Evolutionary conservation across 805 yeast species (phyloP), one percentile per base, ranked within the genome.

Genomic region (Diddensiella santjacobensis): DNA sequence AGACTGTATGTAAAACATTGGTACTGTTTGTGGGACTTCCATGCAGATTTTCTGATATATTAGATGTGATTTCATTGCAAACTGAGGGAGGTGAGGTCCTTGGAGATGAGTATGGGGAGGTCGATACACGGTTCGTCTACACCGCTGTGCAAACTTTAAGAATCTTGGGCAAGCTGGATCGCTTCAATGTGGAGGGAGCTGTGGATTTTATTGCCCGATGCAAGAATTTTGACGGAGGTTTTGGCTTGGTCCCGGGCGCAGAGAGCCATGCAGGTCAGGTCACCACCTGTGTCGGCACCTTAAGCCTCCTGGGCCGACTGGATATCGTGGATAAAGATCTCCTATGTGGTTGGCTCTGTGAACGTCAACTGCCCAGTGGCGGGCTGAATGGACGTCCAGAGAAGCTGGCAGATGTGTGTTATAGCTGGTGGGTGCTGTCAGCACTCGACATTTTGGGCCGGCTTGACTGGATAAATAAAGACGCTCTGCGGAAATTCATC

Each of bases 341-440:
- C 41, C 71, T 87, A 10, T 81, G 83, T 2, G 80, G 85, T 79
- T 93, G 99, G 98, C 71, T 93, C 17, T 77, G 91, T 58, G 98
- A 93, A 62, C 71, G 99, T 50, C 99, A 93, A 65, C 77, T 87
- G 5, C 74, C 78, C 3, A 75, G 75, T 23, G 99, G 99, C 3
- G 99, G 99, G 0, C 72, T 93, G 47, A 93, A 93, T 62, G 99
- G 99, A 0, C 76, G 99, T 44, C 96, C 98, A 0, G 96, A 93
- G 50, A 93, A 93, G 63, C 69, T 88, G 17, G 96, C 98, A 0
- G 99, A 93, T 66, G 96, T 87, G n/a, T 93, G 99, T 63, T 93
- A 93, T 64, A 82, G 93, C 58, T 93, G 97, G 96, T 93, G 99
- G 99, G 95, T 89, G 6, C 64, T 89, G 19, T 83, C 95, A 1